A percentile compares a stretch with the other conserved stretches of the same genome.
phyloP scores from a whole-genome alignment of 2,329 filamentous ascomycete species.

The Nakataea oryzae region DNA sequence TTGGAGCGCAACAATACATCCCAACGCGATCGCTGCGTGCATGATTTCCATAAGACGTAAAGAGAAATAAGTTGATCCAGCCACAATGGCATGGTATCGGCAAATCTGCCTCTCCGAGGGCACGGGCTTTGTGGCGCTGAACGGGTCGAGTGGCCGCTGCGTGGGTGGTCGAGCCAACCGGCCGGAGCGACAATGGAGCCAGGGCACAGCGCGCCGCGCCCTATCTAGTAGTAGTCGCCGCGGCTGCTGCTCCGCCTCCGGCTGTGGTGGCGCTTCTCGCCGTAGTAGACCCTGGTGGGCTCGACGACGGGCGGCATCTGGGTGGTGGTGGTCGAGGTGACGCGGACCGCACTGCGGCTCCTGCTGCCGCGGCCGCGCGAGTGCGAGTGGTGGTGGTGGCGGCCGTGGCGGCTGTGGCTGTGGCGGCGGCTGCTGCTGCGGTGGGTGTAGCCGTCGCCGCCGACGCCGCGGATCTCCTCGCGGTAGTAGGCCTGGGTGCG shows the following conservation, averaged over 20 bases:
- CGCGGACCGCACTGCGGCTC: neutral
- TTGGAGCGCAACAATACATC: too few relatives aligned
- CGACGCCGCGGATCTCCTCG: neutral
- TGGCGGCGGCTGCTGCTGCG: neutral
- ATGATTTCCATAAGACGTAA: too few relatives aligned
- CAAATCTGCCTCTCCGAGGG: too few relatives aligned
- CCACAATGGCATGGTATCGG: too few relatives aligned
- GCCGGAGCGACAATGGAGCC: too few relatives aligned
- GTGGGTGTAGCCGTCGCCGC: neutral
- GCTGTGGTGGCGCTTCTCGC: neutral
- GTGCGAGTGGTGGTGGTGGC: neutral
- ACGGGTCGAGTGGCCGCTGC: too few relatives aligned
- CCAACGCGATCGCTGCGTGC: too few relatives aligned
- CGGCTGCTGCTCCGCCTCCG: neutral
- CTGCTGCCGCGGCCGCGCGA: neutral
- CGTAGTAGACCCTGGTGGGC: neutral
- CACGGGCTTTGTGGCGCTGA: too few relatives aligned
- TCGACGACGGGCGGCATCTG: neutral
- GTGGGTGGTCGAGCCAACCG: too few relatives aligned
- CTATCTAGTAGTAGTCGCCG: neutral
- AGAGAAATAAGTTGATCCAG: too few relatives aligned
- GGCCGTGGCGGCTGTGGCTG: neutral
- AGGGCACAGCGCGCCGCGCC: too few relatives aligned
- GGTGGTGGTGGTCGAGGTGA: neutral
- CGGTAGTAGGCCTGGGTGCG: neutral